Conservation (phyloP, 2,329 filamentous ascomycete genomes). For the Fusarium begoniae region DNA sequence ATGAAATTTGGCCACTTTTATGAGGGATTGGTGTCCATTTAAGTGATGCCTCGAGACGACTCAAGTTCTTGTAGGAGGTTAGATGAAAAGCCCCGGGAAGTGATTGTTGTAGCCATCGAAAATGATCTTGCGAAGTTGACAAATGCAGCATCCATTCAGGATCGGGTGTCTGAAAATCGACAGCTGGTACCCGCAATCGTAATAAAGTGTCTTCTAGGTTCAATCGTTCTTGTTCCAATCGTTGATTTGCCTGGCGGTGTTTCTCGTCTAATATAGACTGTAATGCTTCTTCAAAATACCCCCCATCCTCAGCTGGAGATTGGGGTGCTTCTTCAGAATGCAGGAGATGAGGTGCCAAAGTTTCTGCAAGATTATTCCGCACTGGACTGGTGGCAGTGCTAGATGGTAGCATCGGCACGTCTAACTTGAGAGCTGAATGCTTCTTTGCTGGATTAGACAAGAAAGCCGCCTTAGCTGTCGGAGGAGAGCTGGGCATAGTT, state of each 20-base stretch:
- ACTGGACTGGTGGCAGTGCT: conserved; percentile 14
- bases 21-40: conserved; percentile 39
- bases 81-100: conserved; percentile 4
- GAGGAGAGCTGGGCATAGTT: conserved; percentile 23
- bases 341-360: not conserved
- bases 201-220: conserved; percentile 38
- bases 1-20: not conserved
- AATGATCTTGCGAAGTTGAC: conserved; percentile 37
- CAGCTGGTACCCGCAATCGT: conserved; percentile 42
- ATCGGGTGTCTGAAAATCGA: conserved; percentile 40
- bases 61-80: not conserved
- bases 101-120: conserved; percentile 37
- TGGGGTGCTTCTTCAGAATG: not conserved
- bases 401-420: conserved; percentile 35
- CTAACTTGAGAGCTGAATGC: conserved; percentile 26
- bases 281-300: conserved; percentile 41
- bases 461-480: not conserved
- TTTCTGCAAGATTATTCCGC: not conserved
- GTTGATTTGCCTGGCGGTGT: conserved; percentile 2
- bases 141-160: conserved; percentile 36
- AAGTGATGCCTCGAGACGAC: conserved; percentile 27
- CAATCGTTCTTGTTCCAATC: conserved; percentile 44
- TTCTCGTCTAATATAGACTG: conserved; percentile 30
- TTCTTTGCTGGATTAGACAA: not conserved
- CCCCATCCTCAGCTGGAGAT: not conserved